Base-by-base conservation (phyloP, 139 green algal species). In the Marvania coccoides region DNA sequence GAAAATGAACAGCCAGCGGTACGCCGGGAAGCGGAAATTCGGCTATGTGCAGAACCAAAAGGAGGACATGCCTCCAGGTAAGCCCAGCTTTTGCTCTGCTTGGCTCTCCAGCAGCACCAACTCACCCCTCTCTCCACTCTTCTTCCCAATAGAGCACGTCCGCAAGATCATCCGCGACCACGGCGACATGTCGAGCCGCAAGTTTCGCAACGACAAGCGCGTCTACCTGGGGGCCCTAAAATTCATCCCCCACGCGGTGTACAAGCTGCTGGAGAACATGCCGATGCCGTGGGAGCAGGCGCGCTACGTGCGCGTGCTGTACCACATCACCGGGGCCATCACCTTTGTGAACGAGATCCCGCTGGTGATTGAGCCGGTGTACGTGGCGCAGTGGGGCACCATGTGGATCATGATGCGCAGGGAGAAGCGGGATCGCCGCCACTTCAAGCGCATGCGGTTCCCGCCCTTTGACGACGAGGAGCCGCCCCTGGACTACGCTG, bases 351-450 rank as follows among this genome's bases (percentile, higher is more conserved):
- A 99, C 69, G 95, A 98, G 75, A 89, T 93, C 38, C 95, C 95
- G 15, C 84, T 83, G 62, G 94, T 99, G 33, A 97, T 99, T 62
- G 91, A 98, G 82, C 95, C 95, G 0, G 80, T 97, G 1, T 99
- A 95, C 87, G 75, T 95, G 24, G 93, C 94, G 57, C 91, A 99
- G 79, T 99, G 95, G 95, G 94, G 91, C 68, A 95, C 81, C 54
- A 99, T 98, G 93, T 99, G 95, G 90, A 98, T 99, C 85, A 98
- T 98, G 93, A 99, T 99, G 94, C 77, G 95, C 39, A 81, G 95
- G 1, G 95, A 99, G 86, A 99, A 99, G 87, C 79, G 95, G 8
- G 95, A 99, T 78, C 80, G 95, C 23, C 75, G 94, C 47, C 95
- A 99, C 84, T 99, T 99, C 80, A 99, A 99, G 88, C 90, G 95